A percentile compares a stretch with the other conserved stretches of the same genome.
These are phyloP conservation scores for Orbilia brochopaga DNA, from an alignment of 2,329 filamentous ascomycete species.

Conservation along the genomic window DNA sequence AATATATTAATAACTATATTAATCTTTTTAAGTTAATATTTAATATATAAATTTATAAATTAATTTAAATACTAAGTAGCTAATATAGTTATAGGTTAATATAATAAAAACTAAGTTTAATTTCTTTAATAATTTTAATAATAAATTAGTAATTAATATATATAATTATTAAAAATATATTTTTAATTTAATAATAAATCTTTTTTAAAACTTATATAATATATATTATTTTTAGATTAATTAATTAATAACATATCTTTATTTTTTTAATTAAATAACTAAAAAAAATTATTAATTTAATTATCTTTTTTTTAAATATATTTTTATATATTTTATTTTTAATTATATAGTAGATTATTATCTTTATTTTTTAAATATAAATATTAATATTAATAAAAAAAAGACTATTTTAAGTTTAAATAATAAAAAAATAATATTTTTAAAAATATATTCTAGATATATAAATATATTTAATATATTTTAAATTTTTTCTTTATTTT, in stretches of 20 bases:
- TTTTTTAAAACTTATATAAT: neutral
- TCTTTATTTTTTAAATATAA: no score
- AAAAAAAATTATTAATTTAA: neutral
- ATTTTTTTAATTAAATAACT: neutral
- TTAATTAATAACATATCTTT: neutral
- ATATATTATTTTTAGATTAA: conserved; percentile 1
- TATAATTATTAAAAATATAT: neutral
- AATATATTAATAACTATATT: neutral
- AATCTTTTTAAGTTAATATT: neutral
- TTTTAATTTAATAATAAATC: neutral
- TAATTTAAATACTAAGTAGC: neutral
- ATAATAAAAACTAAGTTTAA: neutral
- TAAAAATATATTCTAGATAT: no score
- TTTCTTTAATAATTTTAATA: neutral
- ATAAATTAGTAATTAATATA: neutral
- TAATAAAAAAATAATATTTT: no score
- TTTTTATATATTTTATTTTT: no score
- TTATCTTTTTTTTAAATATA: no score
- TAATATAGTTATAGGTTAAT: neutral
- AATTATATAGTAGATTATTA: no score
- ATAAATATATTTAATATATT: no score
- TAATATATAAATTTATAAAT: conserved; percentile 2
- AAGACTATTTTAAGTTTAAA: no score
- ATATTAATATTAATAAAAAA: no score
- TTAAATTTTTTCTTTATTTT: no score